Conservation (phyloP, 2,329 filamentous ascomycete genomes). For the Colletotrichum simmondsii region DNA sequence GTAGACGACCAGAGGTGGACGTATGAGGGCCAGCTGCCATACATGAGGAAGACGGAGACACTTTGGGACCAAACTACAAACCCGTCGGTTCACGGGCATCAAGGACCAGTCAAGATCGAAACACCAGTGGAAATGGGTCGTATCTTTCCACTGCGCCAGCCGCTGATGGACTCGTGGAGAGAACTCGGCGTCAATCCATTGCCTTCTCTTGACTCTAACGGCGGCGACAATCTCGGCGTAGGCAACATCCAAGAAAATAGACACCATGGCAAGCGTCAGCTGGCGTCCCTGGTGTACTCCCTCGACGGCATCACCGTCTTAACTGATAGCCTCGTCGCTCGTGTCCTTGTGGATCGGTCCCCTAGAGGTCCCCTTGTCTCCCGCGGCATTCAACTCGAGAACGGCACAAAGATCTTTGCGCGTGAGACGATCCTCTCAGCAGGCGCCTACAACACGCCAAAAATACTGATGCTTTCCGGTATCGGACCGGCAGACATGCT, state of each 20-base stretch:
- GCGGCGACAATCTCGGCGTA: constrained; percentile 45
- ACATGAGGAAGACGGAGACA: constrained; percentile 52
- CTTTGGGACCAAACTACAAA: constrained; percentile 41
- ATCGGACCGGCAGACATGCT: constrained; percentile 57
- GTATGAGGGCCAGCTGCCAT: constrained; percentile 57
- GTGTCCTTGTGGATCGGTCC: constrained; percentile 23
- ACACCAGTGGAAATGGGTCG: constrained; percentile 44
- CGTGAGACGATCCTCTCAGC: constrained; percentile 53
- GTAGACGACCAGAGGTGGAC: constrained; percentile 54
- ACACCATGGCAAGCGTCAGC: constrained; percentile 37
- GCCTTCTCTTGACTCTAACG: constrained; percentile 40
- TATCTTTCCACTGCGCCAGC: constrained; percentile 49
- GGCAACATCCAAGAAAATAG: constrained; percentile 43
- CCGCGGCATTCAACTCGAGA: constrained; percentile 42
- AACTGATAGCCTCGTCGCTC: constrained; percentile 38
- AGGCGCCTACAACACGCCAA: constrained; percentile 62
- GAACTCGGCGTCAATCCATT: constrained; percentile 49
- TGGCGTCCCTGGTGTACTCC: constrained; percentile 38
- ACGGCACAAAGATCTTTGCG: constrained; percentile 40
- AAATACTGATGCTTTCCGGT: constrained; percentile 63
- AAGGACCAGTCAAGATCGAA: constrained; percentile 48
- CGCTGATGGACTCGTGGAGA: constrained; percentile 49
- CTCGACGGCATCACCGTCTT: constrained; percentile 40
- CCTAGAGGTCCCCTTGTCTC: constrained; percentile 4
- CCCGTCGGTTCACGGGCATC: constrained; percentile 48